Percentiles rank a stretch among this genome's conserved stretches.
These are phyloP conservation scores for Penicillium janthinellum DNA, from an alignment of 2,329 filamentous ascomycete genomes.

Conservation along the genomic window DNA sequence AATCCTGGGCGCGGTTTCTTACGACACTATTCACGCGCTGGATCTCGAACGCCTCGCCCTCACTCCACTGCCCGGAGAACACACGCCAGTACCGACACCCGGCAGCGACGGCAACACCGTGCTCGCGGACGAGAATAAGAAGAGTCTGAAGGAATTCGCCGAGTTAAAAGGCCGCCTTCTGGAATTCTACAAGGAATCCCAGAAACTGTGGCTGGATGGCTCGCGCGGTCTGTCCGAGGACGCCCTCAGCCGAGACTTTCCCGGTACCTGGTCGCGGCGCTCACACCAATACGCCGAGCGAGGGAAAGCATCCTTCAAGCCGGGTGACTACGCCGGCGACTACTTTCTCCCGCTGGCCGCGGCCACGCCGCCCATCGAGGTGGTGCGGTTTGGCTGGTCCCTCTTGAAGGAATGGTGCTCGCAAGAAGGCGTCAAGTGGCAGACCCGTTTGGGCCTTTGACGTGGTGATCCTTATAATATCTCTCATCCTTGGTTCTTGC, in stretches of 20 bases:
- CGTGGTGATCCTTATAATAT: not conserved
- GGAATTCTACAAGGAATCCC: slow-evolving; percentile 46
- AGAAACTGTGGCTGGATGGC: slow-evolving; percentile 48
- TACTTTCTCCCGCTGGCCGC: slow-evolving; percentile 49
- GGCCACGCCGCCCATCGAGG: slow-evolving; percentile 47
- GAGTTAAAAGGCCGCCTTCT: slow-evolving; percentile 45
- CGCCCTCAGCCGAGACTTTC: slow-evolving; percentile 45
- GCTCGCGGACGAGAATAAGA: slow-evolving; percentile 41
- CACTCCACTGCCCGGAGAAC: slow-evolving; percentile 43
- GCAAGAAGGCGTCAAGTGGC: slow-evolving; percentile 50
- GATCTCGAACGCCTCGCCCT: slow-evolving; percentile 49
- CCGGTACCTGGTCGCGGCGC: slow-evolving; percentile 47
- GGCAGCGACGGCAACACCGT: slow-evolving; percentile 46
- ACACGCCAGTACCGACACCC: slow-evolving; percentile 45
- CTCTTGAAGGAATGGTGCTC: slow-evolving; percentile 51
- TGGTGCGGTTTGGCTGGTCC: slow-evolving; percentile 47
- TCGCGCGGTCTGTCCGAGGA: slow-evolving; percentile 44
- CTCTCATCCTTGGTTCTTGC: not conserved
- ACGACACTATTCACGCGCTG: slow-evolving; percentile 48
- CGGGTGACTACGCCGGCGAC: slow-evolving; percentile 39
- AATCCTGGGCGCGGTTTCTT: slow-evolving; percentile 51
- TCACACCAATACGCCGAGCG: slow-evolving; percentile 41
- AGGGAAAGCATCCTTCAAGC: slow-evolving; percentile 37
- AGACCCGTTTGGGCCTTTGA: slow-evolving; percentile 44
- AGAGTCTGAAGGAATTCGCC: slow-evolving; percentile 40